Base-by-base conservation (phyloP, 352 stramenopile species). In the Elongisporangium prolatum region DNA sequence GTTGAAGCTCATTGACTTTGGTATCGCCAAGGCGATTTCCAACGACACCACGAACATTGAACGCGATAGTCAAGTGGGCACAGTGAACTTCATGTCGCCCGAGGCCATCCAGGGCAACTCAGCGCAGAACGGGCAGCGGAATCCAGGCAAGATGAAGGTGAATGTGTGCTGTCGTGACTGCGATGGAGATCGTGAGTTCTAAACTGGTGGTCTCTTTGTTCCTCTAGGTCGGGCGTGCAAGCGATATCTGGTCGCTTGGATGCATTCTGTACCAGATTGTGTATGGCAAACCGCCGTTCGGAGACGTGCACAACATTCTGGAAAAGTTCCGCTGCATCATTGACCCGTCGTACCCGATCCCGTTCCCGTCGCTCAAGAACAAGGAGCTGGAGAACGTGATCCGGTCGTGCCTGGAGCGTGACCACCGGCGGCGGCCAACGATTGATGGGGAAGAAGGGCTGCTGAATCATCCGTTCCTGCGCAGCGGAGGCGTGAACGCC, bases 191-290 rank as follows among this genome's bases (percentile, higher is more conserved):
- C n/a, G 18, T 10, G 21, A 24, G 37, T 48, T 61, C 17, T 28
- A 22, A 40, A 16, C 37, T 24, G n/a, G 16, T 25, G 60, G 22
- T 20, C 20, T 38, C 16, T 52, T n/a, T 48, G 54, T 9, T 75
- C 52, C 37, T 59, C 52, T 73, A 95, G 77, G 78, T 97, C 28
- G 89, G 89, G 10, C 79, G 88, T 17, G 90, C 95, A 25, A 97
- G 88, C 37, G 96, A 99, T 70, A 96, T 99, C 63, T 98, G 94
- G 94, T 98, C 89, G n/a, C 71, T 98, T 0, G 94, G 95, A 28
- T 98, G 95, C 69, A 98, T 99, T 67, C 71, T 99, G 21, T 99
- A 98, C 64, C 95, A 98, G 77, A 97, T 99, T 69, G 88, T 98
- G 20, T 98, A 98, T 53, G 94, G 93, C 0, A 94, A 96, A 52